These are phyloP conservation scores for Hysterium pulicare DNA, from an alignment of 2,329 filamentous ascomycete genomes.

Conservation along the genomic window DNA sequence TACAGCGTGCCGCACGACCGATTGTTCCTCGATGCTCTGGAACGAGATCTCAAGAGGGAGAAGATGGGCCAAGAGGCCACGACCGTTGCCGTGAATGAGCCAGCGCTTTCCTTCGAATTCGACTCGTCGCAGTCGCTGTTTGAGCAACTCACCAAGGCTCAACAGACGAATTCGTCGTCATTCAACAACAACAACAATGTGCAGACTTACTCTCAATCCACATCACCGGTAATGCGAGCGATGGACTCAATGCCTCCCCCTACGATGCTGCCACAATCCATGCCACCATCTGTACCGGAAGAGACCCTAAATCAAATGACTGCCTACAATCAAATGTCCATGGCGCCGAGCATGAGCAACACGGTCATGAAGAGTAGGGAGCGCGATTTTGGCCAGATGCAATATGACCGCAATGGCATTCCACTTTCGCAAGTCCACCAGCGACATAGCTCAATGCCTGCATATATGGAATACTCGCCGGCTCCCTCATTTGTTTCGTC, in stretches of 20 bases:
- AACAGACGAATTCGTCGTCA: constrained; percentile 96
- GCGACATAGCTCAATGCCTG: constrained; percentile 96
- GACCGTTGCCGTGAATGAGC: constrained; percentile 93
- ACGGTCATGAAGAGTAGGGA: constrained; percentile 78
- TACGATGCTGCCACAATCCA: constrained; percentile 67
- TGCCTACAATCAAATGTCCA: constrained; percentile 70
- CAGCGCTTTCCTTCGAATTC: constrained; percentile 96
- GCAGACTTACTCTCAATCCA: constrained; percentile 69
- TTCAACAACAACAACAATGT: constrained; percentile 75
- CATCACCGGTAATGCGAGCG: constrained; percentile 83
- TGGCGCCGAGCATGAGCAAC: constrained; percentile 69
- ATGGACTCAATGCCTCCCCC: constrained; percentile 94
- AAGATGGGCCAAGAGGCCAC: constrained; percentile 99
- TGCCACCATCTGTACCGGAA: constrained; percentile 54
- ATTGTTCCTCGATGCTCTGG: constrained; percentile 93
- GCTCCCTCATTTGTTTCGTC: constrained; percentile 98
- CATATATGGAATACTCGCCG: constrained; percentile 96
- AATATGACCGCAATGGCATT: constrained; percentile 90
- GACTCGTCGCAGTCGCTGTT: constrained; percentile 98
- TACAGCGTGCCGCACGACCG: constrained; percentile 98
- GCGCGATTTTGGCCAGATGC: constrained; percentile 73
- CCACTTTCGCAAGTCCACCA: constrained; percentile 81
- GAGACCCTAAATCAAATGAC: constrained; percentile 60
- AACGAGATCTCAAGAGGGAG: constrained; percentile 96
- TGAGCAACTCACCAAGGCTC: constrained; percentile 98